Evolutionary conservation across 2,329 filamentous ascomycete species (phyloP), one percentile per base, ranked within the genome.

Genomic region (Apiospora rasikravindrae): DNA sequence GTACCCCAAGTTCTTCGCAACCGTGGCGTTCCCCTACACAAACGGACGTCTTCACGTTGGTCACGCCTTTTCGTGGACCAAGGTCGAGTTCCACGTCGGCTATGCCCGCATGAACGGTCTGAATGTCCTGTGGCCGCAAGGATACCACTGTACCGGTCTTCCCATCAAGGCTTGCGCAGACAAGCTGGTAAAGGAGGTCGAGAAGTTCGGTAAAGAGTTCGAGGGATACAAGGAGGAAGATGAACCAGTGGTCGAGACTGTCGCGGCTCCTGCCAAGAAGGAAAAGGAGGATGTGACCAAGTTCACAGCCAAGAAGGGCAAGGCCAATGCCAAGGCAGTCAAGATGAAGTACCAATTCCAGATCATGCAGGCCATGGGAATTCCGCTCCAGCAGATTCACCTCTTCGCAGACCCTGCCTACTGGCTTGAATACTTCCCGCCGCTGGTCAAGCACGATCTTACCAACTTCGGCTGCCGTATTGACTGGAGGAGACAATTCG

Each of bases 151-250:
- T 84, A 98, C 96, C 0, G 96, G 96, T 78, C 97, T 99, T 92
- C 95, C 95, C 66, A 99, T 99, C 87, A 98, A 98, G 84, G 95
- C 96, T 7, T 97, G 94, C 79, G 95, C 96, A 71, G 96, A 99
- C 86, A 98, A 98, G 87, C 90, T 99, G 66, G 91, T 92, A 73
- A 91, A 94, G 74, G 96, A 99, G 84, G 92, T 98, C 71, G 91
- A 94, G 83, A 87, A 93, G 84, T 99, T 98, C 79, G 96, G 96
- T 29, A 85, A 92, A 80, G 91, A 95, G 79, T 98, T 98, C 75
- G 92, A 95, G 79, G 86, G 88, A 67, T 97, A 94, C 83, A 87
- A 89, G 70, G 89, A 91, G 71, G 90, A 93, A 14, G 84, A 86
- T 2, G 84, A 85, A 47, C 81, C 84, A 67, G 84, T 87, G 37